These are phyloP conservation scores for Pestalotiopsis sp. DNA, from an alignment of 2,329 filamentous ascomycete species.

Conservation along the genomic window DNA sequence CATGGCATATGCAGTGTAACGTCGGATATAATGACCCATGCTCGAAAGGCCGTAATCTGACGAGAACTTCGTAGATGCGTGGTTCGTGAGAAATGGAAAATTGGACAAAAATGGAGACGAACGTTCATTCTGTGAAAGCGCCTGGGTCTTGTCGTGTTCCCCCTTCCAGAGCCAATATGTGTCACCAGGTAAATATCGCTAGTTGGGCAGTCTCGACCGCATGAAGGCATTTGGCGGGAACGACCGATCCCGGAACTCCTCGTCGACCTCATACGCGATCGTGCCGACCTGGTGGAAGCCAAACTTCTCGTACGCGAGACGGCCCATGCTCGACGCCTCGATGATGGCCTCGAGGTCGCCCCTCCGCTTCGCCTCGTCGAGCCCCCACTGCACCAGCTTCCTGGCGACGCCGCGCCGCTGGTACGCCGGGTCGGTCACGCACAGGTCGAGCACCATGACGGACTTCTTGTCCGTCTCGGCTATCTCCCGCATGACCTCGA, in stretches of 20 bases:
- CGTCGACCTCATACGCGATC: slow-evolving; percentile 45
- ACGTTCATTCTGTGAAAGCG: neutral
- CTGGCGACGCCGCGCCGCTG: slow-evolving; percentile 52
- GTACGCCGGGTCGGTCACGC: slow-evolving; percentile 54
- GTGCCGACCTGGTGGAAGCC: slow-evolving; percentile 47
- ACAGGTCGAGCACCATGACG: slow-evolving; percentile 52
- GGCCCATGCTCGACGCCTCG: slow-evolving; percentile 52
- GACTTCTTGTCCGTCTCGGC: slow-evolving; percentile 39
- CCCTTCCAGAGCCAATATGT: neutral
- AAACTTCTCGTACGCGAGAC: slow-evolving; percentile 46
- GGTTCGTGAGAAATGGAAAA: neutral
- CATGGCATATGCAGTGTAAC: neutral
- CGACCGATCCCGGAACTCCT: slow-evolving; percentile 38
- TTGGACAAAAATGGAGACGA: neutral
- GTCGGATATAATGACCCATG: neutral
- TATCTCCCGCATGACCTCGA: slow-evolving; percentile 41
- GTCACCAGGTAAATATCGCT: neutral
- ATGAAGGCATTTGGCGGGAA: slow-evolving; percentile 50
- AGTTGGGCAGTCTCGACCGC: slow-evolving; percentile 33
- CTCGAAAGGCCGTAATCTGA: neutral
- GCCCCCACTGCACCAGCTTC: slow-evolving; percentile 49
- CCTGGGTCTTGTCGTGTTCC: neutral
- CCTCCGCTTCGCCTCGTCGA: slow-evolving; percentile 42
- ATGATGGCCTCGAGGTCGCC: slow-evolving; percentile 44
- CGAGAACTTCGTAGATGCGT: slow-evolving; percentile 6